Percentiles rank a stretch among this genome's conserved stretches.
Conservation (phyloP, 169 alveolate genomes). For the Babesia divergens region DNA sequence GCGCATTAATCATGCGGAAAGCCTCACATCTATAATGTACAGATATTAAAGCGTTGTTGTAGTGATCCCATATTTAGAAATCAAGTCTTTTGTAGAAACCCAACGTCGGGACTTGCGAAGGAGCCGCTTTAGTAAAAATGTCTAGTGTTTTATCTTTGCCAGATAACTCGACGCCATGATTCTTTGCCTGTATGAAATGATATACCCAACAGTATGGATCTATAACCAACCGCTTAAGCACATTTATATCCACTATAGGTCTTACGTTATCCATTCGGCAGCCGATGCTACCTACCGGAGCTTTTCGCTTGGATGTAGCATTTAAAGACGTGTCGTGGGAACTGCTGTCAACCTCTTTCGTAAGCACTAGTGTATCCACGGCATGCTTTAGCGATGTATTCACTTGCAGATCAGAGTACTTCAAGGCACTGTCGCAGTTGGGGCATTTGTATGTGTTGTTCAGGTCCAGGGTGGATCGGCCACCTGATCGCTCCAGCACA, state of each 20-base stretch:
- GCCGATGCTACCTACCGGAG: background rate
- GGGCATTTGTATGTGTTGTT: conserved; percentile 49
- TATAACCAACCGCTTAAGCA: conserved; percentile 1
- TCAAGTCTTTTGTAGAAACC: too few relatives aligned
- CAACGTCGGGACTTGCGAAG: too few relatives aligned
- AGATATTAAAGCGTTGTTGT: too few relatives aligned
- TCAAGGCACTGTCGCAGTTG: conserved; percentile 16
- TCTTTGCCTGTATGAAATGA: conserved; percentile 4
- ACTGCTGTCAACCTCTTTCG: conserved; percentile 8
- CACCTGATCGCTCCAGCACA: conserved; percentile 49
- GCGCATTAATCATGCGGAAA: too few relatives aligned
- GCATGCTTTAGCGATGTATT: conserved; percentile 53
- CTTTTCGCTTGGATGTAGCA: too few relatives aligned
- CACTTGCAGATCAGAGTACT: conserved; percentile 40
- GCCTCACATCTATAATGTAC: too few relatives aligned
- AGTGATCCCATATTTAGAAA: too few relatives aligned
- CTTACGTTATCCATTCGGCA: background rate
- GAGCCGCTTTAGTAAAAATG: too few relatives aligned
- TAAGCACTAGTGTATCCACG: conserved; percentile 35
- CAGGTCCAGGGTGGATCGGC: conserved; percentile 25
- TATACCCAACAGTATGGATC: background rate
- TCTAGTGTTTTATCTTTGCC: background rate
- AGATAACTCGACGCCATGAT: background rate
- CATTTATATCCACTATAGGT: background rate
- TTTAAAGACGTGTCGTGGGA: background rate